phyloP scores from a whole-genome alignment of 495 filamentous ascomycete genomes.

The Aspergillus campestris region DNA sequence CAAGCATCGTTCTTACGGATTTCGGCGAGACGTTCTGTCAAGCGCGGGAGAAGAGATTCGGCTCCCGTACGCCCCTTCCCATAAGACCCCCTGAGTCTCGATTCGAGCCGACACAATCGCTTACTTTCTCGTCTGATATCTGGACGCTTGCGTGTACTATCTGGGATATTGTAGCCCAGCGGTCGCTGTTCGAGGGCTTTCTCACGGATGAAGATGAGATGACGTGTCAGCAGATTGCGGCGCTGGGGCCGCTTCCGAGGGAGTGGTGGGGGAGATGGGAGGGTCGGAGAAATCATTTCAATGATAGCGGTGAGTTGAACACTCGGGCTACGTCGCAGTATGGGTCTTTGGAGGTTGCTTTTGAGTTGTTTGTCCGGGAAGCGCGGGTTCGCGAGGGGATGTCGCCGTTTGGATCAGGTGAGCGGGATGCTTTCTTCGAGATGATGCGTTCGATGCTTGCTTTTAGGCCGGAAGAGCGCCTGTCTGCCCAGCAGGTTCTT shows the following conservation, averaged over 20 bases:
- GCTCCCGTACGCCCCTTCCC: too few relatives aligned
- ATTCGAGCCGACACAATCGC: conserved; percentile 16
- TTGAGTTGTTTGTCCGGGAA: conserved; percentile 11
- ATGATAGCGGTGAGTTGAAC: conserved; percentile 5
- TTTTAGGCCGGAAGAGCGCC: conserved; percentile 14
- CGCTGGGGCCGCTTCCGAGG: conserved; percentile 16
- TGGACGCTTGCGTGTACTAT: conserved; percentile 24
- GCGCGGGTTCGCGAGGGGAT: conserved; percentile 4
- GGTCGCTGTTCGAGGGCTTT: conserved; percentile 2
- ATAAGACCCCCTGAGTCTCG: conserved; percentile 19
- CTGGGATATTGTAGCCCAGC: conserved; percentile 13
- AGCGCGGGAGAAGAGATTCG: too few relatives aligned
- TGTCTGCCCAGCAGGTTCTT: conserved; percentile 14
- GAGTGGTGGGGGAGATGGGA: conserved; percentile 18
- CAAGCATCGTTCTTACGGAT: conserved; percentile 24
- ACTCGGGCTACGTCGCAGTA: conserved; percentile 7
- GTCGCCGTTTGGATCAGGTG: conserved; percentile 8
- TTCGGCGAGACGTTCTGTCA: conserved; percentile 27
- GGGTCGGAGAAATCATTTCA: conserved; percentile 2
- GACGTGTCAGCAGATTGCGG: conserved; percentile 21
- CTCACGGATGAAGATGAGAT: conserved; percentile 18
- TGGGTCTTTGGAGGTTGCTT: conserved; percentile 9
- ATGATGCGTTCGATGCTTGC: too few relatives aligned
- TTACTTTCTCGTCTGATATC: conserved; percentile 22
- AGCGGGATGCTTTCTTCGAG: conserved; percentile 20